Conservation (phyloP, 208 protist genomes). For the Trypanosoma conorhini region DNA sequence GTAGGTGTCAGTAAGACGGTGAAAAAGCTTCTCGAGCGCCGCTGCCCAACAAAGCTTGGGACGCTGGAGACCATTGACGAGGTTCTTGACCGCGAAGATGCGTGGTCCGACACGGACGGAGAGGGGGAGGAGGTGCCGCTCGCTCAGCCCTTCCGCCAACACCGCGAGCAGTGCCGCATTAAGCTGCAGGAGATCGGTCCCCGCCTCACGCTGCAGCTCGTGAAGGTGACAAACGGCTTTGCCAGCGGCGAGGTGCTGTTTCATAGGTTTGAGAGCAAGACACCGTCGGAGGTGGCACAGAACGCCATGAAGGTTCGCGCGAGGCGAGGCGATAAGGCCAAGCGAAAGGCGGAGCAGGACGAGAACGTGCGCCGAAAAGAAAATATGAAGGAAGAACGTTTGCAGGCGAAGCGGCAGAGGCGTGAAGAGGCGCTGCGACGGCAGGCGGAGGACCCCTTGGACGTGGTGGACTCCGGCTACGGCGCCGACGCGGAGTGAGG, state of each 20-base stretch:
- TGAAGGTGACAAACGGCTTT: constrained; percentile 92
- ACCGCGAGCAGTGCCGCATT: constrained; percentile 88
- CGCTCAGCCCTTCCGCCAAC: constrained; percentile 82
- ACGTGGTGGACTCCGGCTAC: constrained; percentile 63
- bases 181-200: constrained; percentile 93
- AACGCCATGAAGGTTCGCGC: constrained; percentile 76
- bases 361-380: constrained; percentile 80
- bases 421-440: constrained; percentile 56
- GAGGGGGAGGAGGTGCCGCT: constrained; percentile 92
- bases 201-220: constrained; percentile 87
- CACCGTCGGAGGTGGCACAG: constrained; percentile 55
- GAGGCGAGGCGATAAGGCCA: constrained; percentile 64
- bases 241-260: constrained; percentile 85
- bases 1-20: constrained; percentile 80
- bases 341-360: constrained; percentile 77
- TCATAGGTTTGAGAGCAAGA: constrained; percentile 70
- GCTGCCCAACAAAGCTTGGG: constrained; percentile 79
- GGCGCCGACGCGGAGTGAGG: constrained; percentile 48
- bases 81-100: constrained; percentile 80
- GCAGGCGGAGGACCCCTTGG: constrained; percentile 74
- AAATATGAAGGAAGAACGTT: constrained; percentile 46
- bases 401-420: constrained; percentile 65
- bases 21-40: constrained; percentile 88
- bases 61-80: constrained; percentile 78
- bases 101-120: constrained; percentile 90